Base-by-base conservation (phyloP, 768 basidiomycete species). In the Rhodotorula diobovata region DNA sequence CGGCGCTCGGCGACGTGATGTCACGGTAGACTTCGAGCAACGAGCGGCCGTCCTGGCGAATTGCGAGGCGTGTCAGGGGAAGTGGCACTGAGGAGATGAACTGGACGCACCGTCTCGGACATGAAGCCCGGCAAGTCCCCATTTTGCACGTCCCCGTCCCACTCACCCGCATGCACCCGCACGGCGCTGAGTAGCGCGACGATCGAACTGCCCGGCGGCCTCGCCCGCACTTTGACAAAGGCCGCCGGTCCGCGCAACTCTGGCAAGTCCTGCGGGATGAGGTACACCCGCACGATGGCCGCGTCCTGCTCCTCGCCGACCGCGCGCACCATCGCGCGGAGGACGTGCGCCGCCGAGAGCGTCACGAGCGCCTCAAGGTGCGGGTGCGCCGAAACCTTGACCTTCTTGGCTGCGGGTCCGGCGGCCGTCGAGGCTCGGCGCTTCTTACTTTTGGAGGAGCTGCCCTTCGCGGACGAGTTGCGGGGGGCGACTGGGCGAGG, bases 1-100 rank as follows among this genome's bases (percentile, higher is more conserved):
- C 67, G 53, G 43, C 35, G 4, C 45, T 7, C 0, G 74, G 74
- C 6, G 64, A 54, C 5, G 60, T 56, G 41, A 75, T 53, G n/a
- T 43, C 50, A 30, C 59, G 67, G 51, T 74, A 77, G 21, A 77
- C 45, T 48, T 77, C 77, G 43, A 76, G 71, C 2, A 77, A 57
- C 16, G 72, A 72, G 11, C 66, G 53, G n/a, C 20, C 28, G 56
- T 63, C 60, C 71, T 70, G 59, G 9, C 2, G 45, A 18, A n/a
- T 20, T 4, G 14, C 0, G 16, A 20, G n/a, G 1, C 61, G 10
- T 8, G 20, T 28, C 8, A 39, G 43, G 34, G 9, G 7, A 23
- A 21, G 2, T 23, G 1, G n/a, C n/a, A n/a, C n/a, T 6, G 53
- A 32, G 15, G n/a, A 32, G 43, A n/a, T 14, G 51, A 53, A 18